Base-by-base conservation (phyloP, 768 basidiomycete genomes). In the Suillus sp. region DNA sequence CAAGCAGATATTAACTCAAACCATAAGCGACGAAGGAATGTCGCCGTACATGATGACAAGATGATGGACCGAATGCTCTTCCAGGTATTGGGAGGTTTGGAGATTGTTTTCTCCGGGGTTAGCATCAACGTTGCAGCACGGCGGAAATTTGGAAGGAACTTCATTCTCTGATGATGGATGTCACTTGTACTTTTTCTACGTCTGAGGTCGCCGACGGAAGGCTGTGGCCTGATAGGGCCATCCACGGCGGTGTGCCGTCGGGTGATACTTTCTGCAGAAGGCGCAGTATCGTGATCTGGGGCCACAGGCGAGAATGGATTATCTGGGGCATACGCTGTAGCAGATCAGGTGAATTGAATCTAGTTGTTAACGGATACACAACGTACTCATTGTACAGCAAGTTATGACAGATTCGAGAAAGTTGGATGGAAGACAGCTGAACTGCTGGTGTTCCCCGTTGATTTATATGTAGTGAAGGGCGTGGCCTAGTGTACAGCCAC, bases 21-120 rank as follows among this genome's bases (percentile, higher is more conserved):
- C 22, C 9, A 18, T 4, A n/a, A 20, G 8, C 16, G 5, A 45
- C 32, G 11, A 30, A 58, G 10, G 32, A n/a, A 40, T 20, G 32
- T 20, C 22, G 30, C 72, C 83, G 58, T 62, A 90, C 91, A 90
- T 38, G 89, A 89, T 20, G 83, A 78, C 9, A 75, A 37, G 8
- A 88, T 16, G 56, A 91, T 84, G 1, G 88, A 77, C 60, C 76
- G 79, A 43, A 90, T 62, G 65, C 88, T 86, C 42, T 74, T 48
- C 59, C 78, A 65, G 22, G 79, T 60, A 13, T 77, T 76, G 1
- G 89, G 90, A 0, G 86, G 55, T 0, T 75, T 65, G 0, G 78
- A 84, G 13, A 74, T 34, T 64, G 67, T 74, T 67, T 62, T 82
- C 13, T 67, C 56, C 1, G 85, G 84, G 10, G 25, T 11, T 0